These are phyloP conservation scores for Alternaria metachromatica DNA, from an alignment of 2,329 filamentous ascomycete species.

Conservation along the genomic window DNA sequence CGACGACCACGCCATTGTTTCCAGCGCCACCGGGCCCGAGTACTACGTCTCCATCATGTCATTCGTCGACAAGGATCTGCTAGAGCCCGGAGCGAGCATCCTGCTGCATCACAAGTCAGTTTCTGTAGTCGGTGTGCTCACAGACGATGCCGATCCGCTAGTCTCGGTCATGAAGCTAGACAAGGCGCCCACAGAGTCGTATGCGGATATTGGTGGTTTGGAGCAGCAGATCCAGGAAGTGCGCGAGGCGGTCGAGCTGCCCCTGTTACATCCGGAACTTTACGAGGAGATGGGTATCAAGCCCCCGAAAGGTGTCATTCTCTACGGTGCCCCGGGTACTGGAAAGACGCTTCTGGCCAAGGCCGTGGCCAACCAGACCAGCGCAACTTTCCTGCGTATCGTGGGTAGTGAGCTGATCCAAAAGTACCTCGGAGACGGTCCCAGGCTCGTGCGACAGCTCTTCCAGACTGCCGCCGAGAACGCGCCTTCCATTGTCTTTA, in stretches of 20 bases:
- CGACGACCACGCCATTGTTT: slow-evolving; percentile 98
- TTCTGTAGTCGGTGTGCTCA: slow-evolving; percentile 95
- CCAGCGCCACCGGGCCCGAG: slow-evolving; percentile 94
- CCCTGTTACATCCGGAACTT: slow-evolving; percentile 90
- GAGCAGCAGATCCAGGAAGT: slow-evolving; percentile 98
- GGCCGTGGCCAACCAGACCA: slow-evolving; percentile 98
- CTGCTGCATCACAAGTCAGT: slow-evolving; percentile 97
- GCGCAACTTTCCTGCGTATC: slow-evolving; percentile 95
- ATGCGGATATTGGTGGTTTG: slow-evolving; percentile 96
- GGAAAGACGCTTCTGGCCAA: slow-evolving; percentile 96
- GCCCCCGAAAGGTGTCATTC: slow-evolving; percentile 97
- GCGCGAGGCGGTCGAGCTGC: slow-evolving; percentile 93
- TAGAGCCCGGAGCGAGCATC: slow-evolving; percentile 95
- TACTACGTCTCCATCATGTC: slow-evolving; percentile 99
- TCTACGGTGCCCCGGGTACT: slow-evolving; percentile 95
- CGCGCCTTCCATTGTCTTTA: slow-evolving; percentile 96
- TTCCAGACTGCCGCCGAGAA: slow-evolving; percentile 97
- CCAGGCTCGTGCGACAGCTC: slow-evolving; percentile 90
- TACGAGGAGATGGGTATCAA: slow-evolving; percentile 99
- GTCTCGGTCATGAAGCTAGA: slow-evolving; percentile 99
- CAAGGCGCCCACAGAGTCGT: slow-evolving; percentile 97
- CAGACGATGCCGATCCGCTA: slow-evolving; percentile 92
- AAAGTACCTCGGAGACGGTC: slow-evolving; percentile 97
- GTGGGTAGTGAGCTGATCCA: slow-evolving; percentile 97
- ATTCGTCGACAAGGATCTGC: slow-evolving; percentile 97